Conservation (phyloP, 305 asterid species). For the Andrographis paniculata region DNA sequence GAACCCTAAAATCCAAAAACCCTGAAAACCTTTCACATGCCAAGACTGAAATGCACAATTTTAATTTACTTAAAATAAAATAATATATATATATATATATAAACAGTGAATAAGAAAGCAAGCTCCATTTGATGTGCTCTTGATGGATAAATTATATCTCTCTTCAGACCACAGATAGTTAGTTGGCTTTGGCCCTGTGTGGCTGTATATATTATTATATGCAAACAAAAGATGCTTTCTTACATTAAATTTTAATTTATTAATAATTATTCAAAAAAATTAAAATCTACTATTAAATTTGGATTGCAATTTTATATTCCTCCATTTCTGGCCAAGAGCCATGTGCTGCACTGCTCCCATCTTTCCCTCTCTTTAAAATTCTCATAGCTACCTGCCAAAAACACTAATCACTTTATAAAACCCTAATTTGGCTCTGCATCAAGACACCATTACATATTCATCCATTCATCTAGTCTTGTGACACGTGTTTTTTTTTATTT, state of each 20-base stretch:
- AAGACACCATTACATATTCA: too few species aligned
- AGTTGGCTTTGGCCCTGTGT: slow-evolving; percentile 3
- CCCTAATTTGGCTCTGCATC: too few species aligned
- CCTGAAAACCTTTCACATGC: slow-evolving; percentile 1
- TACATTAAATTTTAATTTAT: neutral
- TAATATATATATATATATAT: too few species aligned
- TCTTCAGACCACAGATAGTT: neutral
- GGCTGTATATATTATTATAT: too few species aligned
- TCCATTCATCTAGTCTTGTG: too few species aligned
- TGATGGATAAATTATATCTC: too few species aligned
- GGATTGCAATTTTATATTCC: neutral
- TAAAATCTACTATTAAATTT: neutral
- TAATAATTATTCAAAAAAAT: too few species aligned
- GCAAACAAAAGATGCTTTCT: neutral
- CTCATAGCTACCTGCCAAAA: neutral
- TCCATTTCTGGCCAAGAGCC: neutral
- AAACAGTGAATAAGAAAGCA: too few species aligned
- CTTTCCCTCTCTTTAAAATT: neutral
- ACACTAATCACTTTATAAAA: neutral
- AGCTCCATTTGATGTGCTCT: too few species aligned
- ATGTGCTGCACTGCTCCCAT: slow-evolving; percentile 1
- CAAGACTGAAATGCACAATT: neutral
- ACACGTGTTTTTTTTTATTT: too few species aligned
- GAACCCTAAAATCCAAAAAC: neutral
- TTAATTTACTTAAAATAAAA: too few species aligned